Evolutionary conservation across 768 basidiomycete genomes (phyloP).

Genomic region (Rhodosporidiobolus sp.): DNA sequence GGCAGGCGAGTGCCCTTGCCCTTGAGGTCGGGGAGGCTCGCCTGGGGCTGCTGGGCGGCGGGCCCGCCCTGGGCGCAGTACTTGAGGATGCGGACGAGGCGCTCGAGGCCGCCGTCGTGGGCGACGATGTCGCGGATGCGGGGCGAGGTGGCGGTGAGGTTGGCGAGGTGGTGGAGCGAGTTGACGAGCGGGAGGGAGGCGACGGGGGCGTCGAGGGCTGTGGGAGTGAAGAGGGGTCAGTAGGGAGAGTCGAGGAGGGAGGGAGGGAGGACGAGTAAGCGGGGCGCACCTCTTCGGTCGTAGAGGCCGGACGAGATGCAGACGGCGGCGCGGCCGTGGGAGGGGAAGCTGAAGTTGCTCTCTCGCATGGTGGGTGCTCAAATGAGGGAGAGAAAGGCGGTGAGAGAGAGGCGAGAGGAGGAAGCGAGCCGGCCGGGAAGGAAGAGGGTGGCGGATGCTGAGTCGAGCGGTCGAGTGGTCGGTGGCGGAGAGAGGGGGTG

Average conservation of each 20-base stretch:
- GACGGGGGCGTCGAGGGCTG: constrained; percentile 50
- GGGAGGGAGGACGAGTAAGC: background rate
- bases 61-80: constrained; percentile 56
- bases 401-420: no score
- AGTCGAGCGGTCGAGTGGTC: no score
- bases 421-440: no score
- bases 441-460: no score
- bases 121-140: constrained; percentile 98
- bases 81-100: constrained; percentile 81
- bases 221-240: background rate
- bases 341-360: constrained; percentile 89
- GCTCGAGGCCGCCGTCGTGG: constrained; percentile 93
- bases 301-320: constrained; percentile 92
- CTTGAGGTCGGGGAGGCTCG: constrained; percentile 10
- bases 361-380: constrained; percentile 72
- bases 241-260: no score
- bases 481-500: no score
- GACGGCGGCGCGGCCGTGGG: constrained; percentile 90
- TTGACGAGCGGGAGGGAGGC: constrained; percentile 73
- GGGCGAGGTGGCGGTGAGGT: constrained; percentile 94
- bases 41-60: background rate
- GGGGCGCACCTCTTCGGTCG: constrained; percentile 75
- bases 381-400: no score
- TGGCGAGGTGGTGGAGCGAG: constrained; percentile 90
- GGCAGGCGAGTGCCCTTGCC: constrained; percentile 12